Conservation (phyloP, 768 basidiomycete genomes). For the Leucosporidium creatinivorum region DNA sequence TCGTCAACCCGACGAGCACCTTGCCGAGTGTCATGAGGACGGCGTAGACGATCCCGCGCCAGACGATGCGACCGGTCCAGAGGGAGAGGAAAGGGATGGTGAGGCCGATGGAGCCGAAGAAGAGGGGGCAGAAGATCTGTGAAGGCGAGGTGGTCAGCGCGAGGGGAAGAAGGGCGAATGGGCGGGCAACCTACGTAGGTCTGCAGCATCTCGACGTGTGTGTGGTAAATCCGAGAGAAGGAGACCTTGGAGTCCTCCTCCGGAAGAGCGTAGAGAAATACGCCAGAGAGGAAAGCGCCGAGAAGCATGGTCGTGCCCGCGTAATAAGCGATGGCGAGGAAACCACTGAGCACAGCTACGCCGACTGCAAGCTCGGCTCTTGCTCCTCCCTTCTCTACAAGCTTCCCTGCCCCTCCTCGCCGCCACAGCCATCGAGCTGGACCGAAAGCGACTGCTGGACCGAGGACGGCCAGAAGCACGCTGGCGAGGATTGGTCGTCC, state of each 20-base stretch:
- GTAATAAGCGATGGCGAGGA: conserved; percentile 41
- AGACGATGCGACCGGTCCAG: conserved; percentile 45
- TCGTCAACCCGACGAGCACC: conserved; percentile 48
- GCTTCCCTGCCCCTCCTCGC: neutral
- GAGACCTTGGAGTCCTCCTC: conserved; percentile 5
- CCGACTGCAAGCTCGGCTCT: conserved; percentile 8
- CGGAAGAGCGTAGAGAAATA: conserved; percentile 45
- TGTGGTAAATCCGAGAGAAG: conserved; percentile 42
- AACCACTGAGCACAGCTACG: conserved; percentile 11
- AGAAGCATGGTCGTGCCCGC: conserved; percentile 57
- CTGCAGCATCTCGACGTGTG: conserved; percentile 44
- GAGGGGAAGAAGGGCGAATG: neutral
- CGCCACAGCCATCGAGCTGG: conserved; percentile 36
- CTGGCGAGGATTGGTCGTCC: conserved; percentile 55
- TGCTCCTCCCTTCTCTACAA: neutral
- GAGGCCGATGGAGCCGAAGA: conserved; percentile 60
- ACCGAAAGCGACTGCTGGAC: conserved; percentile 42
- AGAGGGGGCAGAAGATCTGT: conserved; percentile 53
- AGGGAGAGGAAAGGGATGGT: conserved; percentile 50
- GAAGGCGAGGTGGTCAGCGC: neutral
- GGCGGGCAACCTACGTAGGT: conserved; percentile 27
- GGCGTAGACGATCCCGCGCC: conserved; percentile 56
- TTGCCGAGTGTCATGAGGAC: conserved; percentile 56
- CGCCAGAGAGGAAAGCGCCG: conserved; percentile 57
- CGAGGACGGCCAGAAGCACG: conserved; percentile 48